phyloP scores from a whole-genome alignment of 495 filamentous ascomycete species.

The Hypomontagnella submonticulosa region DNA sequence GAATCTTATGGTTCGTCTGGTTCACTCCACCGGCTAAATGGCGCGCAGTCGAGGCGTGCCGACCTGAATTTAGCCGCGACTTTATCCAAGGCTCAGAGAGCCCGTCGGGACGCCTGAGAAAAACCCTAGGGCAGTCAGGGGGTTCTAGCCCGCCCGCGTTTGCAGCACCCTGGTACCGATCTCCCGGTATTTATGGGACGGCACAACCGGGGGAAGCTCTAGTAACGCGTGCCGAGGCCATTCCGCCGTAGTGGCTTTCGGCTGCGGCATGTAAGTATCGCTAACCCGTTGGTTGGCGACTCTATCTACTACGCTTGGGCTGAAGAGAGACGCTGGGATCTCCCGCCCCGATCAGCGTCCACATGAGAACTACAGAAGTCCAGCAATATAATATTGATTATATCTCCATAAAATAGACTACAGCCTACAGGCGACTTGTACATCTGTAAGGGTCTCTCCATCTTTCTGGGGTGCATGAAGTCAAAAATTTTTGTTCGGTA shows the following conservation, averaged over 20 bases:
- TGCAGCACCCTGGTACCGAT: slow-evolving; percentile 41
- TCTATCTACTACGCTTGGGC: slow-evolving; percentile 1
- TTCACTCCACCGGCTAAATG: slow-evolving; percentile 36
- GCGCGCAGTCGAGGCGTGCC: slow-evolving; percentile 38
- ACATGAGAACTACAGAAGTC: slow-evolving; percentile 9
- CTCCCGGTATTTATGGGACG: slow-evolving; percentile 37
- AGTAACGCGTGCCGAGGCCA: slow-evolving; percentile 6
- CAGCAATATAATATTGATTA: slow-evolving; percentile 32
- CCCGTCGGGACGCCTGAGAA: slow-evolving; percentile 26
- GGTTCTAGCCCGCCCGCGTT: slow-evolving; percentile 13
- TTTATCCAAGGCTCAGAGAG: slow-evolving; percentile 43
- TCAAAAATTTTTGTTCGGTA: slow-evolving; percentile 28
- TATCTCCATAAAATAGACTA: slow-evolving; percentile 44
- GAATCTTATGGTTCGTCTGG: neutral
- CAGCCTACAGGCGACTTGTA: slow-evolving; percentile 33
- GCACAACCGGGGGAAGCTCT: slow-evolving; percentile 19
- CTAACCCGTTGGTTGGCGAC: slow-evolving; percentile 23
- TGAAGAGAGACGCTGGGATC: slow-evolving; percentile 6
- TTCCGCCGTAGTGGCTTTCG: slow-evolving; percentile 28
- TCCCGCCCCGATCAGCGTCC: neutral
- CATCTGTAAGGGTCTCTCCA: slow-evolving; percentile 23
- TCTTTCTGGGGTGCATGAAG: slow-evolving; percentile 42
- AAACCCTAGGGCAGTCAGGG: neutral
- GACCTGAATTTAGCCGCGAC: slow-evolving; percentile 28
- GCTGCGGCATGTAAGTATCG: slow-evolving; percentile 25